Percentiles rank a stretch among this genome's conserved stretches.
phyloP scores from a whole-genome alignment of 805 yeast genomes.

The Komagataella mondaviorum region DNA sequence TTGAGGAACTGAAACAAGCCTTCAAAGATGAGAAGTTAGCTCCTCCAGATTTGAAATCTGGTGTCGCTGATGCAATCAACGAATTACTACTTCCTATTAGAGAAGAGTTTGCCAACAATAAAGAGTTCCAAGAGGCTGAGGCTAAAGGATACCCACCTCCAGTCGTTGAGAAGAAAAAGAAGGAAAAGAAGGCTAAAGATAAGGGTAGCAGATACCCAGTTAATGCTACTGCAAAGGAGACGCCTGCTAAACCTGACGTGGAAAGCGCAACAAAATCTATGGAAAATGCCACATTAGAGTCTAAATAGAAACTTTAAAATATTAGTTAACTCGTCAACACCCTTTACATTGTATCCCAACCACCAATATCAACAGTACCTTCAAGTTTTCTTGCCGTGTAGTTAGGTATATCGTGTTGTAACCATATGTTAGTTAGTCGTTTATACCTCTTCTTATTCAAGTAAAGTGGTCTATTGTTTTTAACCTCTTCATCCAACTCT shows the following conservation, averaged over 20 bases:
- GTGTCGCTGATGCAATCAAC: slow-evolving; percentile 80
- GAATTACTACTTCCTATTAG: slow-evolving; percentile 74
- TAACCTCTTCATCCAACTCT: slow-evolving; percentile 64
- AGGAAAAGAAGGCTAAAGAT: slow-evolving; percentile 67
- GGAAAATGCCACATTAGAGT: neutral
- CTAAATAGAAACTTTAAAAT: neutral
- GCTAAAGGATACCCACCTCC: slow-evolving; percentile 77
- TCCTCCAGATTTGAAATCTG: slow-evolving; percentile 89
- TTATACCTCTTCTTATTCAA: slow-evolving; percentile 51
- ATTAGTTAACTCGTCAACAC: no score
- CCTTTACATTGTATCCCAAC: slow-evolving; percentile 75
- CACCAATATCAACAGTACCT: slow-evolving; percentile 73
- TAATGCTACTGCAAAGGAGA: slow-evolving; percentile 7
- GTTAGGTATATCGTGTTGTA: slow-evolving; percentile 68
- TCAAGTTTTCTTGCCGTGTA: slow-evolving; percentile 71
- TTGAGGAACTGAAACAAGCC: slow-evolving; percentile 59
- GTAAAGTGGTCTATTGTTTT: slow-evolving; percentile 59
- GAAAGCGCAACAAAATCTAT: neutral
- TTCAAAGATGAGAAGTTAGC: slow-evolving; percentile 63
- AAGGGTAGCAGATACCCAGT: slow-evolving; percentile 92
- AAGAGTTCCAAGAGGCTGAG: slow-evolving; percentile 66
- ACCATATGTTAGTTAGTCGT: slow-evolving; percentile 57
- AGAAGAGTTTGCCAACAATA: slow-evolving; percentile 42
- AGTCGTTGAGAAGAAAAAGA: slow-evolving; percentile 42
- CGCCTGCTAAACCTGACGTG: neutral